Base-by-base conservation (phyloP, 495 filamentous ascomycete genomes). In the Penicillium desertorum region DNA sequence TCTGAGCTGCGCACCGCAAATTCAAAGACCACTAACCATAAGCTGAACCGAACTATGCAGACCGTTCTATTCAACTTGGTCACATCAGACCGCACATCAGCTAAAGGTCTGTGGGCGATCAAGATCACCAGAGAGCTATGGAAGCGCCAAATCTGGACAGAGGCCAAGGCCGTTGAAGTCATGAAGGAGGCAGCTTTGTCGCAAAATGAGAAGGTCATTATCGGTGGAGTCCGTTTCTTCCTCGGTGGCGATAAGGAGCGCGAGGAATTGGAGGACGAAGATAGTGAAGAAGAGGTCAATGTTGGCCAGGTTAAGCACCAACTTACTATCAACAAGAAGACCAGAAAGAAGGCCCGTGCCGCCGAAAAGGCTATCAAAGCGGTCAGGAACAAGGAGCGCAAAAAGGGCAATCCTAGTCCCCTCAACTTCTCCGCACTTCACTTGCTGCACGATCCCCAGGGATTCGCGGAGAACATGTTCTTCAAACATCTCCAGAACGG, bases 361-460 rank as follows among this genome's bases (percentile, higher is more conserved):
- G 79, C 95, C 20, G 88, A 92, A 53, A 88, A 87, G 64, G 95
- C 92, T 2, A 79, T 88, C 86, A 20, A 87, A 25, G 12, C 86
- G 61, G 81, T 91, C 27, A 93, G 86, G 69, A 89, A 79, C 70
- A 88, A 89, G 71, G 89, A 96, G 69, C 84, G 83, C 66, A 95
- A 93, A 78, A 96, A 96, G 83, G 86, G 83, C 49, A 81, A 89
- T 51, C 88, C 90, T 0, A 89, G 92, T 64, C 85, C 87, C 0
- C 81, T 98, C 22, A 98, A 99, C 76, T 99, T 99, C 74, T 96
- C 92, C 0, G 95, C 95, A n/a, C 83, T 90, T n/a, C 94, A 98
- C 68, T 81, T 99, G 14, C 80, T 99, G 5, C 89, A 96, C 69
- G 95, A 98, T 66, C 92, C 95, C 1, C 95, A 99, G 65, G 90